Base-by-base conservation (phyloP, 495 filamentous ascomycete species). In the Aspergillus coremiiformis region DNA sequence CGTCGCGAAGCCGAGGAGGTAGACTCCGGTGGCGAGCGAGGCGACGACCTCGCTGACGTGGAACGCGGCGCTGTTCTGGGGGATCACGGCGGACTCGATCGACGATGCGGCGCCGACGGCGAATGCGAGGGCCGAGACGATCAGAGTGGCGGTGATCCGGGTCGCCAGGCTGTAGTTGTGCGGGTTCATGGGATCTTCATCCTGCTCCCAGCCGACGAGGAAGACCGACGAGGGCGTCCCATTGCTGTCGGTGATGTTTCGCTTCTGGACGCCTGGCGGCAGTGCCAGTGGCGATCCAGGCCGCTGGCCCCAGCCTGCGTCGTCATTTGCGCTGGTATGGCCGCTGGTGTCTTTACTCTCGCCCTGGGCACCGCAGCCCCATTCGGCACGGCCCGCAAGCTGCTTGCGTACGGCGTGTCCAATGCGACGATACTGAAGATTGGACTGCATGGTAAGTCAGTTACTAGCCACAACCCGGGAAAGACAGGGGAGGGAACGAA, bases 1-100 rank as follows among this genome's bases (percentile, higher is more conserved):
- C 12, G 71, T 60, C 0, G 79, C 83, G 56, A 86, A 86, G 3
- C 83, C 85, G 29, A 82, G 63, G 0, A 89, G 69, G 54, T 80
- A 88, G 2, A 85, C 41, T 5, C 78, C 79, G 52, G 53, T 45
- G 19, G 39, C 45, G 4, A 84, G 63, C n/a, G 73, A 72, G 47
- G 80, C 79, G 0, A 73, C 71, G 7, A 82, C 75, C 27, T 79
- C 68, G 49, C 70, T 73, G 22, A 80, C 76, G 9, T 70, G 66
- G 54, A 82, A 82, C 2, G 72, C 72, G 2, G 59, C 60, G 5
- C 69, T 62, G 5, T 75, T 77, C 51, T 76, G 72, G 1, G 49
- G 60, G n/a, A 76, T 26, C 11, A 73, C 71, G 6, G 66, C 71
- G 1, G 75, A 73, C 46, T 80, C 78, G 27, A 82, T 75, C 5